Conservation (phyloP, 176 grass and related monocot species). For the Aegilops longissima region DNA sequence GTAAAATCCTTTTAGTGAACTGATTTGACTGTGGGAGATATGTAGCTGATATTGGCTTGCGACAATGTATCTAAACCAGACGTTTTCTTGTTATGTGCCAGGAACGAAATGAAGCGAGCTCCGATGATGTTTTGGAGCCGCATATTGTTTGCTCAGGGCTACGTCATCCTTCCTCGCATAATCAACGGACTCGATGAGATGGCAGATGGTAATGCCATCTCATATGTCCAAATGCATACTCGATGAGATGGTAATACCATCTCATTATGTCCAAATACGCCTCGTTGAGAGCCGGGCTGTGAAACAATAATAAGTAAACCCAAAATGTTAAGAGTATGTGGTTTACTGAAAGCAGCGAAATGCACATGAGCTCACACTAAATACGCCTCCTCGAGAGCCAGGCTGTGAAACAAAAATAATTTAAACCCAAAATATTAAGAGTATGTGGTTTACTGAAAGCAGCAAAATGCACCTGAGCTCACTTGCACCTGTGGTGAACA, state of each 20-base stretch:
- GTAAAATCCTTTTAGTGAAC: conserved; percentile 4
- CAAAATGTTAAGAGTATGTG: background rate
- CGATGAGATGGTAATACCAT: background rate
- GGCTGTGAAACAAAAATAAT: background rate
- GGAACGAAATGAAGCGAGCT: background rate
- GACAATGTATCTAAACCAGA: background rate
- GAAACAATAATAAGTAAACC: background rate
- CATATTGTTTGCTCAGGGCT: background rate
- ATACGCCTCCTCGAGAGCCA: background rate
- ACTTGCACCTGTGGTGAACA: background rate
- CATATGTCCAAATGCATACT: background rate
- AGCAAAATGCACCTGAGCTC: background rate
- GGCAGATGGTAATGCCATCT: background rate
- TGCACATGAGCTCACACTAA: background rate
- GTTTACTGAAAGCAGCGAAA: background rate
- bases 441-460: background rate
- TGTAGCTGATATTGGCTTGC: background rate
- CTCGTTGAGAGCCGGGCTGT: background rate
- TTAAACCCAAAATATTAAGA: background rate
- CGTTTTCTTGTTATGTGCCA: background rate
- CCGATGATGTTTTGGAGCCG: background rate
- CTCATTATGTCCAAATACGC: background rate
- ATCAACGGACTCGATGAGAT: background rate
- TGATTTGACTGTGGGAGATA: background rate
- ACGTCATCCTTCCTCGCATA: background rate